Base-by-base conservation (phyloP, 2,329 filamentous ascomycete species). In the Aspergillus vadensis region DNA sequence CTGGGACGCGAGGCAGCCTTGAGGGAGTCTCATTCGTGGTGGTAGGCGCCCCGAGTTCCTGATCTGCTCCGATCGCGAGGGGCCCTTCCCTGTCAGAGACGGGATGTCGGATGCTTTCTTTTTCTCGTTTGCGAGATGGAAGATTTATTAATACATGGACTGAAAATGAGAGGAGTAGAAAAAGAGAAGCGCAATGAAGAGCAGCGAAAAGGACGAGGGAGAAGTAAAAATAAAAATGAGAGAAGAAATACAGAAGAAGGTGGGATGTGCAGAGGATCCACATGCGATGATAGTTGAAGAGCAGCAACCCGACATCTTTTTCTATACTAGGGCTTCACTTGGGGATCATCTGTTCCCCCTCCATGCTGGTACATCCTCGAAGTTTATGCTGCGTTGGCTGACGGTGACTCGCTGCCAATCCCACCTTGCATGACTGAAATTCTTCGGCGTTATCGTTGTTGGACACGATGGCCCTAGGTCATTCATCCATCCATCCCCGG, bases 1-100 rank as follows among this genome's bases (percentile, higher is more conserved):
- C 49, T 48, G 9, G 48, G 49, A 55, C 27, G 44, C 12, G 56
- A 59, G 27, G 27, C 21, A 53, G 61, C 55, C 56, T 51, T 54
- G 52, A 59, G 60, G 55, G 39, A 60, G 62, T 62, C 55, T 58
- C 52, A 65, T 65, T 65, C 63, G 62, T 52, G 49, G 23, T 48
- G 36, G 58, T 47, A 57, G 67, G 65, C 71, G 69, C 70, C 65
- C 62, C 61, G 61, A 53, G 65, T 62, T 64, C 60, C 64, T 62
- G 71, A 70, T 71, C 67, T 57, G 55, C 52, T 47, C 48, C 39
- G 53, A 44, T 57, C 59, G 47, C 55, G 19, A 56, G 47, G 39
- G 41, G 41, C 23, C 25, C 39, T 54, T 47, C 60, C 50, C 55
- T 41, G 41, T 50, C 58, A 21, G 19, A 8, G 19, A 8, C 27